Evolutionary conservation across 768 basidiomycete genomes (phyloP).

Genomic region (Podaxis carcinomalis): DNA sequence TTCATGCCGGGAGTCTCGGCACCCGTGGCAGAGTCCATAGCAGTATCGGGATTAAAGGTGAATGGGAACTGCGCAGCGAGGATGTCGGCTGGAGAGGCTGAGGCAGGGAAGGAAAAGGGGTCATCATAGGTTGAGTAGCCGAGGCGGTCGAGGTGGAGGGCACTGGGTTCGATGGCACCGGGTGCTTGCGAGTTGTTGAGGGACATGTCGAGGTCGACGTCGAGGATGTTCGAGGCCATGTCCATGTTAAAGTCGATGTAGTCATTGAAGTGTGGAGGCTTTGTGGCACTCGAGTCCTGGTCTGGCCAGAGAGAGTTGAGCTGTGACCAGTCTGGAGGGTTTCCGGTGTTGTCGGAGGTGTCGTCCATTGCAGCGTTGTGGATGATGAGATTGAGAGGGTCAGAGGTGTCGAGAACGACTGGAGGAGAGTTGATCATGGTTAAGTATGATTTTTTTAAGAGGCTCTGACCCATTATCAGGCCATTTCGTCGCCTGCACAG

Average conservation of each 20-base stretch:
- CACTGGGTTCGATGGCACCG: slow-evolving; percentile 61
- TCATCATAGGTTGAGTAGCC: slow-evolving; percentile 23
- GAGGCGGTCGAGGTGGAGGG: slow-evolving; percentile 44
- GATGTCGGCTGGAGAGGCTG: slow-evolving; percentile 19
- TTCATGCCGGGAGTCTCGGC: slow-evolving; percentile 23
- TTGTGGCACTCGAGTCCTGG: slow-evolving; percentile 26
- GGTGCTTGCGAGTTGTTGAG: slow-evolving; percentile 21
- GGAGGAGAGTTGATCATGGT: neutral
- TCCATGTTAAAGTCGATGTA: slow-evolving; percentile 40
- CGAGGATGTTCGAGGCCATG: neutral
- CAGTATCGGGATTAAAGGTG: slow-evolving; percentile 29
- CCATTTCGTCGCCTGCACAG: neutral
- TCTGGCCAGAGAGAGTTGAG: slow-evolving; percentile 48
- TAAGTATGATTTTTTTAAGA: too few relatives aligned
- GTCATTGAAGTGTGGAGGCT: slow-evolving; percentile 39
- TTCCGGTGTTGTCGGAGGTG: slow-evolving; percentile 15
- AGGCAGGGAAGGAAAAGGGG: slow-evolving; percentile 18
- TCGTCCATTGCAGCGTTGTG: slow-evolving; percentile 38
- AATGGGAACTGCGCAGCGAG: slow-evolving; percentile 32
- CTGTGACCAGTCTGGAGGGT: slow-evolving; percentile 51
- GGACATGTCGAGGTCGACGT: slow-evolving; percentile 51
- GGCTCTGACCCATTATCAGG: neutral
- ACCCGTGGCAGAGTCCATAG: slow-evolving; percentile 19
- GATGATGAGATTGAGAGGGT: slow-evolving; percentile 57
- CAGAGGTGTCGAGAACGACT: slow-evolving; percentile 40